These are phyloP conservation scores for Phytophthora rubi DNA, from an alignment of 352 stramenopile species.

Conservation along the genomic window DNA sequence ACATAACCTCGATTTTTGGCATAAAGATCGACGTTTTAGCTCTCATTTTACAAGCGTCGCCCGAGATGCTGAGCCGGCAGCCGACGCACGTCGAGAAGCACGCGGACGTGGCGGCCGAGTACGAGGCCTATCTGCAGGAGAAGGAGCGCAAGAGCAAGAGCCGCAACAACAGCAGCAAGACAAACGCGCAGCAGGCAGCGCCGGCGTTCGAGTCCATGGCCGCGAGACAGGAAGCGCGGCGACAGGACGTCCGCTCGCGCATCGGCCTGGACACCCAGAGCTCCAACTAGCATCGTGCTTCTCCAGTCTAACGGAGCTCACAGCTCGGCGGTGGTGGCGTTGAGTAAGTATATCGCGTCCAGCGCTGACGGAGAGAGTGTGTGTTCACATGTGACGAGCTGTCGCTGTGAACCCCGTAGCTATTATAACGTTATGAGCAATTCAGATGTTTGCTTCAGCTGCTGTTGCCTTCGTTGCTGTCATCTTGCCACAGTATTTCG, in stretches of 20 bases:
- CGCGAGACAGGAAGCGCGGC: slow-evolving; percentile 26
- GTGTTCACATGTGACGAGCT: background rate
- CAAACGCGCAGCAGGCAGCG: slow-evolving; percentile 4
- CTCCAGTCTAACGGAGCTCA: no score
- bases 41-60: slow-evolving; percentile 9
- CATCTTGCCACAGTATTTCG: no score
- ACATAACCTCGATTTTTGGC: background rate
- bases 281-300: slow-evolving; percentile 9
- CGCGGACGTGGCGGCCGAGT: slow-evolving; percentile 75
- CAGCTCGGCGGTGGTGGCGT: background rate
- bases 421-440: background rate
- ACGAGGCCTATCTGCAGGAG: slow-evolving; percentile 65
- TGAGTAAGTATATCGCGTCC: background rate
- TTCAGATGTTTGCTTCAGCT: background rate
- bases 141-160: slow-evolving; percentile 46
- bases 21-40: background rate
- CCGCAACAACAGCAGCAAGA: slow-evolving; percentile 1
- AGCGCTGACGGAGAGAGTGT: background rate
- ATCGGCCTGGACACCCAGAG: slow-evolving; percentile 35
- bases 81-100: slow-evolving; percentile 73
- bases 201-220: slow-evolving; percentile 19
- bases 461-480: background rate
- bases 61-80: slow-evolving; percentile 34
- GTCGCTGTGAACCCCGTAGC: background rate
- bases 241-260: slow-evolving; percentile 40